A percentile compares a stretch with the other conserved stretches of the same genome.
These are phyloP conservation scores for Trichosporon faecale DNA, from an alignment of 1,284 basidiomycete genomes.

Conservation along the genomic window DNA sequence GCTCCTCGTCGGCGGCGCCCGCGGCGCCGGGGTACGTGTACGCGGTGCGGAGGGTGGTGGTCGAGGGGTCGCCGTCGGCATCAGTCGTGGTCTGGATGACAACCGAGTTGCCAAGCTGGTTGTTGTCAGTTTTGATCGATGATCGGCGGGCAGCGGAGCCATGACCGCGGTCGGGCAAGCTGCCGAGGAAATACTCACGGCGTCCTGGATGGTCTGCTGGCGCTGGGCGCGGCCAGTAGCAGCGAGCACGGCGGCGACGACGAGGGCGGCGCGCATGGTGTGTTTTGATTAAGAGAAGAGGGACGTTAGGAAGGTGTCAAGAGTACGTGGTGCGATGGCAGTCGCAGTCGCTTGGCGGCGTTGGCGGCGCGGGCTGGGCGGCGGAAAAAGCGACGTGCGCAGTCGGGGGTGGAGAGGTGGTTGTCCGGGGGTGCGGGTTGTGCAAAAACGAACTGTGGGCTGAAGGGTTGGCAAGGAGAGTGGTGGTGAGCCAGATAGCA, in stretches of 20 bases:
- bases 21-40: constrained; percentile 14
- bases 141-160: not conserved
- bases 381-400: not conserved
- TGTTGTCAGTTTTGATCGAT: not conserved
- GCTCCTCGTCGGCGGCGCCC: not conserved
- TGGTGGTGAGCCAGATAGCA: not conserved
- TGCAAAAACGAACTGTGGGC: not conserved
- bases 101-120: constrained; percentile 36
- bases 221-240: constrained; percentile 13
- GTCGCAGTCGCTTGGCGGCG: not conserved
- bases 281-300: not conserved
- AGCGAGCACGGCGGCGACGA: constrained; percentile 12
- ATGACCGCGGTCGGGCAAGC: not conserved
- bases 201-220: constrained; percentile 3
- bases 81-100: constrained; percentile 35
- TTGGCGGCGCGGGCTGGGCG: not conserved
- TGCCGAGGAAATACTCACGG: not conserved
- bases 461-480: not conserved
- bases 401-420: not conserved
- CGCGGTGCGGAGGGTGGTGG: constrained; percentile 23
- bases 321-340: not conserved
- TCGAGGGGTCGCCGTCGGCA: constrained; percentile 28
- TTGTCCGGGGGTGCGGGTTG: not conserved
- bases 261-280: constrained; percentile 14
- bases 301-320: not conserved